Conservation (phyloP, 139 green algal species). For the Coelastrella sp. region DNA sequence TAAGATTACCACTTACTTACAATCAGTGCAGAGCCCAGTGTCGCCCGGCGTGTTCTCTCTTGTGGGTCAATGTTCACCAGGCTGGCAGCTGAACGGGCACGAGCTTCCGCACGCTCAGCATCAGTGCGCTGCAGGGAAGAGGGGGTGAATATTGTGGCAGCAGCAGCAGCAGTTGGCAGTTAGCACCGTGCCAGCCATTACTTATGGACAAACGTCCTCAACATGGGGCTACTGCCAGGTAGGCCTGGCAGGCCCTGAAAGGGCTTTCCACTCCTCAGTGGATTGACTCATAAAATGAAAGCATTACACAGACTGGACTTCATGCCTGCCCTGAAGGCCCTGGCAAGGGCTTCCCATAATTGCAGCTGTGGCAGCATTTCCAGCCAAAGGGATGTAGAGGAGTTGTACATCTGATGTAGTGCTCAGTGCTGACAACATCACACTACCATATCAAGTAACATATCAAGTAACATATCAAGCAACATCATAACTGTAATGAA, state of each 20-base stretch:
- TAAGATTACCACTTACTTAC: slow-evolving; percentile 10
- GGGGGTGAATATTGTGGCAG: neutral
- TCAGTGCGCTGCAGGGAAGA: slow-evolving; percentile 44
- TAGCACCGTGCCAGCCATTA: neutral
- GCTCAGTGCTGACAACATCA: too few relatives aligned
- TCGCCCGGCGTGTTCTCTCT: slow-evolving; percentile 44
- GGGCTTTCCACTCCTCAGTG: too few relatives aligned
- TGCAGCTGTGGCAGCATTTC: neutral
- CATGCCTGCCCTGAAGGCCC: too few relatives aligned
- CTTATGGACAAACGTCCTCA: neutral
- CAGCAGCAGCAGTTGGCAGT: neutral
- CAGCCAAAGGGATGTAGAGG: neutral
- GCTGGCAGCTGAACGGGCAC: slow-evolving; percentile 30
- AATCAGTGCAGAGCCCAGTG: slow-evolving; percentile 45
- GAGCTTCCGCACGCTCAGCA: slow-evolving; percentile 36
- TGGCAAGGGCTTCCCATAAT: neutral
- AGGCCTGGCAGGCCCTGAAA: too few relatives aligned
- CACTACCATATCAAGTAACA: too few relatives aligned
- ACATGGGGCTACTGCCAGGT: neutral
- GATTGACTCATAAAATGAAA: too few relatives aligned
- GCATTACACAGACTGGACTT: too few relatives aligned
- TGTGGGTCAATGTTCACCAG: slow-evolving; percentile 56
- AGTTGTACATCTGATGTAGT: too few relatives aligned
- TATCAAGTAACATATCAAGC: too few relatives aligned
- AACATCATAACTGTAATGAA: too few relatives aligned